Percentiles rank a stretch among this genome's conserved stretches.
These are phyloP conservation scores for Aspergillus glaucus DNA, from an alignment of 2,329 filamentous ascomycete genomes.

Conservation along the genomic window DNA sequence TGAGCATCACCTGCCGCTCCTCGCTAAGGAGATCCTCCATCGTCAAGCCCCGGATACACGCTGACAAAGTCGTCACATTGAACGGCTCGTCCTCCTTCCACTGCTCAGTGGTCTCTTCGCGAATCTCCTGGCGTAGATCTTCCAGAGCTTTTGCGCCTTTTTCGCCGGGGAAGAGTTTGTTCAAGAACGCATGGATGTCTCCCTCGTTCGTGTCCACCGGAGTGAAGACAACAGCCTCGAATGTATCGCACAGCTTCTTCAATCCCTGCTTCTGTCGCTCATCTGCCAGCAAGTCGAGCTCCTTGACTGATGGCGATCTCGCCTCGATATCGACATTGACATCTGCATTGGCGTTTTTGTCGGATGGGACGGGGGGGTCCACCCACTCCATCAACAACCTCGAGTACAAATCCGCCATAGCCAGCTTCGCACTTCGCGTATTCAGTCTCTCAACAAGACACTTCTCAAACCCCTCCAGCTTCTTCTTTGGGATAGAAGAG, in stretches of 20 bases:
- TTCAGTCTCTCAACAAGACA: conserved; percentile 29
- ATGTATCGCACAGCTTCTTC: conserved; percentile 34
- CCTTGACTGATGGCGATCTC: conserved; percentile 2
- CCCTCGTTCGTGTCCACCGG: conserved; percentile 28
- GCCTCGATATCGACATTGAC: neutral
- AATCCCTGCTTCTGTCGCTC: conserved; percentile 31
- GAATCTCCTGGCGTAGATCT: neutral
- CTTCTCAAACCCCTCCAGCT: conserved; percentile 25
- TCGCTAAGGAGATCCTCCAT: conserved; percentile 39
- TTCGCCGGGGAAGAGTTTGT: neutral
- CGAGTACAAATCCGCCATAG: conserved; percentile 23
- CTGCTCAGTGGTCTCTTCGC: neutral
- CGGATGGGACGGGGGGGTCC: conserved; percentile 14
- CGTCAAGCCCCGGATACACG: conserved; percentile 35
- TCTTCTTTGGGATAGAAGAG: conserved; percentile 27
- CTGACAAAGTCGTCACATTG: conserved; percentile 20
- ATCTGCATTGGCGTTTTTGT: neutral
- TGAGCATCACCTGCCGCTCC: conserved; percentile 36
- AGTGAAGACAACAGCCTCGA: conserved; percentile 35
- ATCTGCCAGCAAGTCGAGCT: conserved; percentile 27
- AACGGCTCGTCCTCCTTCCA: conserved; percentile 26
- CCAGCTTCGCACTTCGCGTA: conserved; percentile 31
- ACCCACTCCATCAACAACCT: conserved; percentile 38
- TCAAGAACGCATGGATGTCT: conserved; percentile 27
- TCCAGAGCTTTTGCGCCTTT: neutral